phyloP scores from a whole-genome alignment of 2,329 filamentous ascomycete genomes.

The Colletotrichum abscissum region DNA sequence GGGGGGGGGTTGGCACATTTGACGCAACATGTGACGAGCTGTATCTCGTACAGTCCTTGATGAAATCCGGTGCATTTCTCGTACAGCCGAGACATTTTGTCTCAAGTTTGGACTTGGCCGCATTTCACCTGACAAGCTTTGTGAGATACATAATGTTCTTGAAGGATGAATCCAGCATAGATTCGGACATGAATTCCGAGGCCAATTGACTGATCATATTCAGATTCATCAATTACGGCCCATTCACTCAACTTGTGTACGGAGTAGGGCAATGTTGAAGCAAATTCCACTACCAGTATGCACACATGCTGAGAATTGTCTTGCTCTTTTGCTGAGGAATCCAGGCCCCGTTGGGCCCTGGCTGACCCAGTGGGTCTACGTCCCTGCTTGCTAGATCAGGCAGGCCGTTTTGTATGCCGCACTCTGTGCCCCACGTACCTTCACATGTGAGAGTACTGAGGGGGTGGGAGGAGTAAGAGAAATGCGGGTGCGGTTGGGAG shows the following conservation, averaged over 20 bases:
- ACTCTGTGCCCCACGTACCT: neutral
- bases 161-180: neutral
- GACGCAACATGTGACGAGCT: neutral
- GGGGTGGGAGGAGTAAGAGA: too few relatives aligned
- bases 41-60: conserved; percentile 2
- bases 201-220: neutral
- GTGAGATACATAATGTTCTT: neutral
- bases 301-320: neutral
- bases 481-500: neutral
- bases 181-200: neutral
- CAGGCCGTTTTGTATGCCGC: conserved; percentile 13
- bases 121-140: neutral
- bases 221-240: neutral
- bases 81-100: neutral
- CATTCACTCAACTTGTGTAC: neutral
- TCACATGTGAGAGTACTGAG: conserved; percentile 15
- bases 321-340: neutral
- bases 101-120: neutral
- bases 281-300: neutral
- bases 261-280: neutral
- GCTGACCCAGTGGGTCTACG: neutral
- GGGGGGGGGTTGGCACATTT: neutral
- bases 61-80: conserved; percentile 19
- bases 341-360: neutral
- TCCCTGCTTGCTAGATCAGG: conserved; percentile 12